These are phyloP conservation scores for Erythrobasidium yunnanense DNA, from an alignment of 768 basidiomycete species.

Conservation along the genomic window DNA sequence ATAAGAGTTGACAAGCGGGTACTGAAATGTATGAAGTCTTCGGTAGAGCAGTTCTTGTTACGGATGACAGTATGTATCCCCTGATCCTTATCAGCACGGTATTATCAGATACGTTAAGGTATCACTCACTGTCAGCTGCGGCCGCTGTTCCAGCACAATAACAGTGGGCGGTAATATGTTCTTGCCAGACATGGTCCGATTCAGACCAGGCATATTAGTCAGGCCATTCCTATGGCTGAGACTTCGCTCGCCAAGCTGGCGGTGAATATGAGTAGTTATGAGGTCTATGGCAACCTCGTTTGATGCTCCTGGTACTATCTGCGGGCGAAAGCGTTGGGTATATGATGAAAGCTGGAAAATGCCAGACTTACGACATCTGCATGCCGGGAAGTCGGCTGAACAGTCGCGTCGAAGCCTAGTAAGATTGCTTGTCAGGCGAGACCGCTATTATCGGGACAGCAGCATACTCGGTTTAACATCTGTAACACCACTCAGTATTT, in stretches of 20 bases:
- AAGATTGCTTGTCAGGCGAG: background rate
- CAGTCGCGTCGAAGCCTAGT: constrained; percentile 61
- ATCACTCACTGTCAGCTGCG: constrained; percentile 66
- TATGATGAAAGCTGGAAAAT: too few relatives aligned
- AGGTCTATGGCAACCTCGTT: constrained; percentile 86
- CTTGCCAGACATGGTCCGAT: background rate
- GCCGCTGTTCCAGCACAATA: constrained; percentile 62
- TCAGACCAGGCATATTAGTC: background rate
- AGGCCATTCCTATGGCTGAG: constrained; percentile 47
- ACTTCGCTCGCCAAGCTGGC: constrained; percentile 68
- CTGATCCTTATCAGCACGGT: constrained; percentile 46
- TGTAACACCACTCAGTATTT: too few relatives aligned
- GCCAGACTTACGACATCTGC: constrained; percentile 81
- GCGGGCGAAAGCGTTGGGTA: background rate
- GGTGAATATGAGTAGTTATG: constrained; percentile 76
- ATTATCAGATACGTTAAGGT: too few relatives aligned
- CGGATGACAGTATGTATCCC: constrained; percentile 82
- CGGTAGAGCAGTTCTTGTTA: constrained; percentile 56
- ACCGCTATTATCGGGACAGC: constrained; percentile 42
- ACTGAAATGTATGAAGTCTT: constrained; percentile 86
- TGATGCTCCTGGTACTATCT: constrained; percentile 92
- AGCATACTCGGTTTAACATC: constrained; percentile 75
- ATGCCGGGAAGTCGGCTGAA: constrained; percentile 69
- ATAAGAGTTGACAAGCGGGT: constrained; percentile 76
- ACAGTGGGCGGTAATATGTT: constrained; percentile 45